Base-by-base conservation (phyloP, 225 moss, liverwort and hornwort species). In the Pseudisothecium myosuroides region DNA sequence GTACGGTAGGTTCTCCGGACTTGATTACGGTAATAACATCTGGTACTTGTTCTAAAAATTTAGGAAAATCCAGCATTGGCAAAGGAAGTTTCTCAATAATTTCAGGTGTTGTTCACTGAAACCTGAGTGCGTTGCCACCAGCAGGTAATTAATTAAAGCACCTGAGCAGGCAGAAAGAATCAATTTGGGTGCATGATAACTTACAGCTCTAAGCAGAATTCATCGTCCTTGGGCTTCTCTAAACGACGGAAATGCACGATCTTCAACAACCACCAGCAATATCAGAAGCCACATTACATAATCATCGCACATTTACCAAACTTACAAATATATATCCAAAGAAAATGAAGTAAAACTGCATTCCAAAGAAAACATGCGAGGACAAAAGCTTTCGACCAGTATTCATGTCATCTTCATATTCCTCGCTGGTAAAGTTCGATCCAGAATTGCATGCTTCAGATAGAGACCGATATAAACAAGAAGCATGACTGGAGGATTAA, bases 191-290 rank as follows among this genome's bases (percentile, higher is more conserved):
- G 87, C 49, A 77, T 50, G 27, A 10, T 27, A 68, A 90, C 95
- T 94, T 93, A 95, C 90, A 96, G 65, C 63, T 94, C 96, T 89
- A 96, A 82, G 86, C 91, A 93, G 88, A 95, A 96, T 34, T 95
- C 95, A 47, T 95, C 94, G n/a, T 94, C 93, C 89, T 93, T 93
- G 71, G 95, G 95, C 86, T 92, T 95, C 90, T 94, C 93, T 82
- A 95, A 64, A 60, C 91, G 93, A 59, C 96, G 95, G 56, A 95
- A 96, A 88, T 91, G 94, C 22, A 96, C 95, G 75, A 93, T 91
- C 95, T 95, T 91, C 88, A 84, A 80, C 41, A 41, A 89, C 74
- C 54, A 81, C 54, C 76, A 85, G 64, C 7, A 73, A 87, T 68
- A 76, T 89, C 80, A 91, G 54, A 80, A 73, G 26, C 26, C 80